Base-by-base conservation (phyloP, 176 grass and related monocot genomes). In the Ensete ventricosum region DNA sequence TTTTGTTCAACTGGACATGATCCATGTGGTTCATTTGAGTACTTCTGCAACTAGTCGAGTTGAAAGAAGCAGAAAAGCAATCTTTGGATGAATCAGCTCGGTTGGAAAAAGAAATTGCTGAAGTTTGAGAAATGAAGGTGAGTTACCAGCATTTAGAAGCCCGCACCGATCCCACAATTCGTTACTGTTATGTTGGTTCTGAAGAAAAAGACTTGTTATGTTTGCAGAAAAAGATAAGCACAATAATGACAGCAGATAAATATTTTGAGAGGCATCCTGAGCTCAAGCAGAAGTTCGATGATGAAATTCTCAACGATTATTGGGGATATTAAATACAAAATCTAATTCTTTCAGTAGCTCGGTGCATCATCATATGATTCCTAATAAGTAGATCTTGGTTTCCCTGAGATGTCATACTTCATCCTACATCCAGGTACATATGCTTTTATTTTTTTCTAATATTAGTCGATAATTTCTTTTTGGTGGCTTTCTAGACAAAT, bases 181-280 rank as follows among this genome's bases (percentile, higher is more conserved):
- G 55, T 60, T 34, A 20, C 24, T 25, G 82, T 74, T 67, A 29
- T 26, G 21, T 53, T 21, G 29, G 68, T 4, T 24, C 50, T 77
- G 14, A n/a, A 75, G 14, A 73, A 66, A 66, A 64, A 55, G 80
- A 2, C 49, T 74, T 24, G 50, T 85, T 48, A 9, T 83, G 43
- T 64, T 22, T 72, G 52, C 89, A 96, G 92, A 84, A 91, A 89
- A 96, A 90, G 79, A 91, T 98, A 12, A 91, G 88, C 85, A 91
- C 90, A 19, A 93, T 93, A 19, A 93, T 93, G 94, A 91, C 94
- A 52, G 90, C 90, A 1, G 88, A 93, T 3, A 90, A 93, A 64
- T 94, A 91, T 82, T 99, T 99, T 67, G 90, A 55, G 78, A 99
- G 84, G 86, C 86, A 94, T 66, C 95, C 95, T 82, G 86, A 94